Percentiles rank a stretch among this genome's conserved stretches.
These are phyloP conservation scores for Phytophthora crassamura DNA, from an alignment of 352 stramenopile genomes.

Conservation along the genomic window DNA sequence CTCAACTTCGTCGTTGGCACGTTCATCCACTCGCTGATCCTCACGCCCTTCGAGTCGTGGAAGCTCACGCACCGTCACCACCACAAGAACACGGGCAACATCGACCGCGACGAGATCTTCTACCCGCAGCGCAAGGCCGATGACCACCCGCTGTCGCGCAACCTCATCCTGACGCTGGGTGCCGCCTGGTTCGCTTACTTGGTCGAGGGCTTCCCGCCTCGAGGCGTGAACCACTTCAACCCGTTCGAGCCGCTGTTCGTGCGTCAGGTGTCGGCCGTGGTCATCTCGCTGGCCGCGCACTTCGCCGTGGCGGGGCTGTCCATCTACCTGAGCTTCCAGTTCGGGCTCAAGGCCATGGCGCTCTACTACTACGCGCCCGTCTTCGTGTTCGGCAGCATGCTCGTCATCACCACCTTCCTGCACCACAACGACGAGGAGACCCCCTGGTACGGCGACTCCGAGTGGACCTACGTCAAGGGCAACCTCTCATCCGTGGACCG, in stretches of 20 bases:
- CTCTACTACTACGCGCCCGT: constrained; percentile 85
- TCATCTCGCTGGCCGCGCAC: constrained; percentile 65
- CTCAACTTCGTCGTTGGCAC: constrained; percentile 83
- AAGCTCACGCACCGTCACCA: constrained; percentile 85
- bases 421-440: constrained; percentile 88
- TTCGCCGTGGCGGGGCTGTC: constrained; percentile 45
- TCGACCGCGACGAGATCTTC: constrained; percentile 87
- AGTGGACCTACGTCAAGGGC: constrained; percentile 88
- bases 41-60: constrained; percentile 83
- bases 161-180: constrained; percentile 58
- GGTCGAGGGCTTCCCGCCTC: constrained; percentile 73
- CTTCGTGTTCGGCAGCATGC: constrained; percentile 79
- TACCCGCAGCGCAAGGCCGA: constrained; percentile 75
- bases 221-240: constrained; percentile 84
- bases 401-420: constrained; percentile 87
- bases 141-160: constrained; percentile 56
- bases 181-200: constrained; percentile 80
- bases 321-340: constrained; percentile 51
- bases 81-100: constrained; percentile 90
- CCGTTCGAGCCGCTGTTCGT: constrained; percentile 80
- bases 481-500: constrained; percentile 85
- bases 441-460: constrained; percentile 82
- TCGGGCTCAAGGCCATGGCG: constrained; percentile 63
- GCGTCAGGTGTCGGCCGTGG: constrained; percentile 62
- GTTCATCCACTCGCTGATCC: constrained; percentile 81